These are phyloP conservation scores for Cucurbitaria berberidis DNA, from an alignment of 2,329 filamentous ascomycete species.

Conservation along the genomic window DNA sequence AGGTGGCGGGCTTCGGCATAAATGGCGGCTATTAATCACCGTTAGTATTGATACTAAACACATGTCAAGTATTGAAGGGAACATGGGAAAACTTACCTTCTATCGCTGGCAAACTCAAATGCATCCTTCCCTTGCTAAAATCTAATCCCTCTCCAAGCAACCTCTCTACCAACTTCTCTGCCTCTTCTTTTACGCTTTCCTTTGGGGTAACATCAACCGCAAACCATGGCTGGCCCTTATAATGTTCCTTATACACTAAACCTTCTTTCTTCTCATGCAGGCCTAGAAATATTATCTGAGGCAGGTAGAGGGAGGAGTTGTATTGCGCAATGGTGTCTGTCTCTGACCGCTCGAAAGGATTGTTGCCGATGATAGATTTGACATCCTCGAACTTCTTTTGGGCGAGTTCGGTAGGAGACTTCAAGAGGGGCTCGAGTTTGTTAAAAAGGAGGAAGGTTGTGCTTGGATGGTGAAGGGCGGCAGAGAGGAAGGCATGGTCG, in stretches of 20 bases:
- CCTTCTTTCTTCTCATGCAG: slow-evolving; percentile 70
- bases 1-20: slow-evolving; percentile 88
- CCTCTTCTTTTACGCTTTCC: slow-evolving; percentile 66
- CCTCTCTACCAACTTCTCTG: slow-evolving; percentile 64
- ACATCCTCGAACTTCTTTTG: slow-evolving; percentile 74
- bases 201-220: slow-evolving; percentile 85
- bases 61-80: background rate
- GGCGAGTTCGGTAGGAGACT: slow-evolving; percentile 66
- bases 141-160: slow-evolving; percentile 67
- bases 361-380: slow-evolving; percentile 69
- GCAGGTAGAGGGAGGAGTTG: slow-evolving; percentile 71
- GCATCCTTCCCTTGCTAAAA: slow-evolving; percentile 71
- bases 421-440: slow-evolving; percentile 75
- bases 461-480: slow-evolving; percentile 69
- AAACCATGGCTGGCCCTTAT: slow-evolving; percentile 83
- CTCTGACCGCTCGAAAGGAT: slow-evolving; percentile 75
- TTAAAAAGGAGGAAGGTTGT: slow-evolving; percentile 80
- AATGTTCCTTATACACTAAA: slow-evolving; percentile 69
- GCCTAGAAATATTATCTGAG: slow-evolving; percentile 83
- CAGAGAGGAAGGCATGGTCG: slow-evolving; percentile 72
- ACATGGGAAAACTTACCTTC: slow-evolving; percentile 58
- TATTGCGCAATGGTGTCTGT: slow-evolving; percentile 74
- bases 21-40: slow-evolving; percentile 70
- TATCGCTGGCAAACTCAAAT: slow-evolving; percentile 65
- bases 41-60: background rate